Conservation (phyloP, 2,329 filamentous ascomycete species). For the Diaporthe humulicola region DNA sequence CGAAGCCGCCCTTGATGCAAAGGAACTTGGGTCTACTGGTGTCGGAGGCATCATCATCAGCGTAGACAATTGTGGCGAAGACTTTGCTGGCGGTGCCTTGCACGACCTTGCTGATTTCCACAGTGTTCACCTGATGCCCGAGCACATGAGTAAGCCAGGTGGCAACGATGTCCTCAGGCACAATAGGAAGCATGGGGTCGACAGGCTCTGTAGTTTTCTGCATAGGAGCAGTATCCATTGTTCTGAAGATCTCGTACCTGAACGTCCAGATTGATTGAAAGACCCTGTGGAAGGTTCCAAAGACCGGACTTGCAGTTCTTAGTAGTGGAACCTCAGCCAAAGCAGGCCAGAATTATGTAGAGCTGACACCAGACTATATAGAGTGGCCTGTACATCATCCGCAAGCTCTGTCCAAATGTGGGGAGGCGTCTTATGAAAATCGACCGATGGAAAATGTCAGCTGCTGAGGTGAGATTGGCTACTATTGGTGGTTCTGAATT, state of each 20-base stretch:
- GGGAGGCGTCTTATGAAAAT: neutral
- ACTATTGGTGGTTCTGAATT: neutral
- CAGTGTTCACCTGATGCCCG: constrained; percentile 45
- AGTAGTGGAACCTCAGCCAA: neutral
- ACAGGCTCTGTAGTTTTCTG: neutral
- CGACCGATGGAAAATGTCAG: neutral
- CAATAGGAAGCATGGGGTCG: constrained; percentile 41
- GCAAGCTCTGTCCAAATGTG: neutral
- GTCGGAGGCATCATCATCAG: constrained; percentile 42
- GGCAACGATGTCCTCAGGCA: constrained; percentile 45
- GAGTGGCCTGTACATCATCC: neutral
- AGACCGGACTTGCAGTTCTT: neutral
- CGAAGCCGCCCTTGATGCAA: constrained; percentile 35
- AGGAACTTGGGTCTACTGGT: constrained; percentile 37
- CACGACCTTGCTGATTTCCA: constrained; percentile 42
- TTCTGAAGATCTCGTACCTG: neutral
- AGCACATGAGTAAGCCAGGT: constrained; percentile 47
- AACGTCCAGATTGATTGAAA: neutral
- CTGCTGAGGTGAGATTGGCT: constrained; percentile 16
- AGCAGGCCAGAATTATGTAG: no score
- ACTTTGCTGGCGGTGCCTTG: constrained; percentile 48
- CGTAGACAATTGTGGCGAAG: constrained; percentile 48
- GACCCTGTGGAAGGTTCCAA: neutral
- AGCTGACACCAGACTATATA: neutral
- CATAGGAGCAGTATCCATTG: neutral